These are phyloP conservation scores for Euphorbia peplus DNA, from an alignment of 345 rosid species.

Conservation along the genomic window DNA sequence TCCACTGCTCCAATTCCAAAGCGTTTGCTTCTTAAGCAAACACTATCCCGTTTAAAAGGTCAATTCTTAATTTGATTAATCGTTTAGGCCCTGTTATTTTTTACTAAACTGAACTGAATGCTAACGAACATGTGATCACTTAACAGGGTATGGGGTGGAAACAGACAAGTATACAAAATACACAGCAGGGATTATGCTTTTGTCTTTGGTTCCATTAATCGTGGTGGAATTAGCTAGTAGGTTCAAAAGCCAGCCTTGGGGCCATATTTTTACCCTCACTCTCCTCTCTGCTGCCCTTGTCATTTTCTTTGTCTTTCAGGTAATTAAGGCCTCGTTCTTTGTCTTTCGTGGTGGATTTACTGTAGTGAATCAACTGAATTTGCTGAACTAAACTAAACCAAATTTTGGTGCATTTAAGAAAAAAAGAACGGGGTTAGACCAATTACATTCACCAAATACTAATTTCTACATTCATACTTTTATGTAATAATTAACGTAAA, in stretches of 20 bases:
- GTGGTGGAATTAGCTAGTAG: constrained; percentile 3
- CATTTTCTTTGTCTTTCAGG: constrained; percentile 12
- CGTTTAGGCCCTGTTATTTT: too few relatives aligned
- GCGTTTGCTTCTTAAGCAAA: background rate
- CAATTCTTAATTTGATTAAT: too few relatives aligned
- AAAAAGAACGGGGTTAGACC: too few relatives aligned
- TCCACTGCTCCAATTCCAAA: background rate
- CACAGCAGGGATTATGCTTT: constrained; percentile 17
- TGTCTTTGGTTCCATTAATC: constrained; percentile 12
- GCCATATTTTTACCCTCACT: background rate
- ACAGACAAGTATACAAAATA: background rate
- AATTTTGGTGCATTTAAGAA: too few relatives aligned
- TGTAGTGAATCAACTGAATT: too few relatives aligned
- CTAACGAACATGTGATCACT: too few relatives aligned
- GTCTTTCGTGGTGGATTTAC: too few relatives aligned
- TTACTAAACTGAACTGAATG: too few relatives aligned
- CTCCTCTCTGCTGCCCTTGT: background rate
- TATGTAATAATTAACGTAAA: too few relatives aligned
- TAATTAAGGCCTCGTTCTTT: background rate
- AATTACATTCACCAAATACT: too few relatives aligned
- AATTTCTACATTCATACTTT: too few relatives aligned
- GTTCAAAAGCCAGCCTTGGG: constrained; percentile 1
- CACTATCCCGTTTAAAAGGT: constrained; percentile 7
- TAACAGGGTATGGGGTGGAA: constrained; percentile 4
- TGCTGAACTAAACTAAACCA: too few relatives aligned